Conservation (phyloP, 2,329 filamentous ascomycete genomes). For the Verticillium nonalfalfae region DNA sequence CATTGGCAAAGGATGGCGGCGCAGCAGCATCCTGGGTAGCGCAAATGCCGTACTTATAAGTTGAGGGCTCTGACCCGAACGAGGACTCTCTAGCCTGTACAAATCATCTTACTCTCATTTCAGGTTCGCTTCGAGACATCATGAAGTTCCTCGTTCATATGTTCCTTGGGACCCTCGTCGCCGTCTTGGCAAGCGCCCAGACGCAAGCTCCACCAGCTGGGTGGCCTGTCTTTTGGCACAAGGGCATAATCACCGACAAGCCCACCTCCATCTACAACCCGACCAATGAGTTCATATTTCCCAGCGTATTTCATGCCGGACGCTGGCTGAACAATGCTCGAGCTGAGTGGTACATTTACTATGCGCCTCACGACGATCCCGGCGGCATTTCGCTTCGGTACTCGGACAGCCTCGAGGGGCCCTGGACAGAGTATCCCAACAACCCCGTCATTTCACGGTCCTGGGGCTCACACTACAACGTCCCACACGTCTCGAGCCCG, state of each 20-base stretch:
- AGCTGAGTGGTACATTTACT: conserved; percentile 18
- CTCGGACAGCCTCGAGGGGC: conserved; percentile 11
- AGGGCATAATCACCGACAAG: conserved; percentile 16
- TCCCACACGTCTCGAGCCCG: conserved; percentile 12
- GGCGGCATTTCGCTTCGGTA: conserved; percentile 16
- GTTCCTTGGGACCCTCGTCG: background rate
- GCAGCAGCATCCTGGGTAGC: background rate
- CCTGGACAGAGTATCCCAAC: conserved; percentile 10
- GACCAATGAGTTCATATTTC: conserved; percentile 19
- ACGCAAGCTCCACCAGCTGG: conserved; percentile 6
- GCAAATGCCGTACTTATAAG: background rate
- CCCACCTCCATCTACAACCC: conserved; percentile 14
- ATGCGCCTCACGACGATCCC: conserved; percentile 18
- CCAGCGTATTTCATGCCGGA: conserved; percentile 16
- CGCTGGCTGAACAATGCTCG: conserved; percentile 11
- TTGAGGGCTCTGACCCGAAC: background rate
- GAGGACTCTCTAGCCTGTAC: background rate
- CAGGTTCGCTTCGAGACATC: background rate
- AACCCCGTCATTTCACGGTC: conserved; percentile 10
- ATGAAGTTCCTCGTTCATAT: background rate
- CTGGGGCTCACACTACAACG: conserved; percentile 9
- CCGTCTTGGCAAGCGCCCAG: conserved; percentile 4
- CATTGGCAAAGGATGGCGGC: background rate
- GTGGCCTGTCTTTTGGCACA: conserved; percentile 15
- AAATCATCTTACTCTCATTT: background rate